Percentiles rank a stretch among this genome's conserved stretches.
Evolutionary conservation across 1,139 yeast genomes (phyloP).

Genomic region (Spathaspora sp.): DNA sequence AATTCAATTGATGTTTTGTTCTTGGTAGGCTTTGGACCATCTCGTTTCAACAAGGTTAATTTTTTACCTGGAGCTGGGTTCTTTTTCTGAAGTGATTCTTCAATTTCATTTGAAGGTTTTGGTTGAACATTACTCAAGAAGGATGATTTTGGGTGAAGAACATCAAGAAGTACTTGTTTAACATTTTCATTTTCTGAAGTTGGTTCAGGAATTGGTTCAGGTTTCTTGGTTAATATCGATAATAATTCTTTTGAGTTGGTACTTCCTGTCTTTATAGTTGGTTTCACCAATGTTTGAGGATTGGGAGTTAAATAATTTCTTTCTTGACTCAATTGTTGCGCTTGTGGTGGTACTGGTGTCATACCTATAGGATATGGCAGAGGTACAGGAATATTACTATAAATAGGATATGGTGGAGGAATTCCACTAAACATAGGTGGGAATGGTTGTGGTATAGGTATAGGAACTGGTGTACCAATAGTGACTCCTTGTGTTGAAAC

Average conservation of each 20-base stretch:
- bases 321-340: slow-evolving; percentile 2
- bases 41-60: slow-evolving; percentile 31
- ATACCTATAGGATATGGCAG: slow-evolving; percentile 3
- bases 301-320: slow-evolving; percentile 27
- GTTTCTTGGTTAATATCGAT: slow-evolving; percentile 37
- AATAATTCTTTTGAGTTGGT: slow-evolving; percentile 53
- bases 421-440: slow-evolving; percentile 23
- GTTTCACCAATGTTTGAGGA: slow-evolving; percentile 44
- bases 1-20: slow-evolving; percentile 14
- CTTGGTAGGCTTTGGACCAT: slow-evolving; percentile 7
- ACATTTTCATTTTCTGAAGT: slow-evolving; percentile 15
- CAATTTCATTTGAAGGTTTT: slow-evolving; percentile 24
- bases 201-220: slow-evolving; percentile 8
- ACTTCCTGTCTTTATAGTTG: slow-evolving; percentile 17
- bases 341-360: not conserved
- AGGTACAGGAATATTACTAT: slow-evolving; percentile 4
- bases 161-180: slow-evolving; percentile 3
- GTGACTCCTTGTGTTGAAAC: not conserved
- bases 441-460: slow-evolving; percentile 30
- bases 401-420: slow-evolving; percentile 10
- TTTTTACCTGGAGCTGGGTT: slow-evolving; percentile 4
- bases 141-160: slow-evolving; percentile 1
- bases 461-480: slow-evolving; percentile 18
- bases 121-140: slow-evolving; percentile 5
- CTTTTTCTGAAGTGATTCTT: slow-evolving; percentile 19